A percentile compares a stretch with the other conserved stretches of the same genome.
Evolutionary conservation across 257 asterid species (phyloP).

Genomic region (Ilex aquifolium): DNA sequence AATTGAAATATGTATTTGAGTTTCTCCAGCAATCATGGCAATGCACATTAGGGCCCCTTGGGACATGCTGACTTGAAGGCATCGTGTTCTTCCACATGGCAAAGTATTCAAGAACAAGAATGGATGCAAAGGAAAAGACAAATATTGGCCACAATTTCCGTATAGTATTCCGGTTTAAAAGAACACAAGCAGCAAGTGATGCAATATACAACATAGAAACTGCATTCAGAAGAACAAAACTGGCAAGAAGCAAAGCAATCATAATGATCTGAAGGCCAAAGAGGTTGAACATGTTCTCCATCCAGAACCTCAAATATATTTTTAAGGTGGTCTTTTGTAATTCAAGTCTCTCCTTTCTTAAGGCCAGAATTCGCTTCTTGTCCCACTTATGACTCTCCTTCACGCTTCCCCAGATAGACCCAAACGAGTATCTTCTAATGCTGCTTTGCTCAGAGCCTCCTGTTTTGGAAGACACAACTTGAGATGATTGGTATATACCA

Average conservation of each 20-base stretch:
- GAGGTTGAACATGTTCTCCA: slow-evolving; percentile 92
- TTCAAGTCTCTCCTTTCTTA: slow-evolving; percentile 87
- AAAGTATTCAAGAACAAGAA: slow-evolving; percentile 76
- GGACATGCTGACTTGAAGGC: slow-evolving; percentile 35
- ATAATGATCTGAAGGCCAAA: slow-evolving; percentile 97
- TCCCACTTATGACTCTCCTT: slow-evolving; percentile 89
- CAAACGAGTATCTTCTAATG: slow-evolving; percentile 48
- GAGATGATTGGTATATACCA: slow-evolving; percentile 33
- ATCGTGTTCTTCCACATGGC: slow-evolving; percentile 75
- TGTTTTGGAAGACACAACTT: slow-evolving; percentile 31
- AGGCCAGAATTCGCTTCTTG: slow-evolving; percentile 52
- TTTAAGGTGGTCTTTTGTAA: slow-evolving; percentile 78
- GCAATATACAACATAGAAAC: slow-evolving; percentile 73
- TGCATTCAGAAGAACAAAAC: slow-evolving; percentile 88
- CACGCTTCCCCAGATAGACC: slow-evolving; percentile 80
- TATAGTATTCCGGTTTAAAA: slow-evolving; percentile 65
- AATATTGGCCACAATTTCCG: slow-evolving; percentile 80
- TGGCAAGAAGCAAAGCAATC: slow-evolving; percentile 78
- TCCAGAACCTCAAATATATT: slow-evolving; percentile 92
- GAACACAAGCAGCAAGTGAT: slow-evolving; percentile 79
- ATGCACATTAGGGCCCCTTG: slow-evolving; percentile 28
- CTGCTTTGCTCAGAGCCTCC: slow-evolving; percentile 25
- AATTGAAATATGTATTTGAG: slow-evolving; percentile 46
- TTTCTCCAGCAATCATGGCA: slow-evolving; percentile 96
- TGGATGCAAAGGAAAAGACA: slow-evolving; percentile 63